These are phyloP conservation scores for Somion occarium DNA, from an alignment of 1,284 basidiomycete genomes.

Conservation along the genomic window DNA sequence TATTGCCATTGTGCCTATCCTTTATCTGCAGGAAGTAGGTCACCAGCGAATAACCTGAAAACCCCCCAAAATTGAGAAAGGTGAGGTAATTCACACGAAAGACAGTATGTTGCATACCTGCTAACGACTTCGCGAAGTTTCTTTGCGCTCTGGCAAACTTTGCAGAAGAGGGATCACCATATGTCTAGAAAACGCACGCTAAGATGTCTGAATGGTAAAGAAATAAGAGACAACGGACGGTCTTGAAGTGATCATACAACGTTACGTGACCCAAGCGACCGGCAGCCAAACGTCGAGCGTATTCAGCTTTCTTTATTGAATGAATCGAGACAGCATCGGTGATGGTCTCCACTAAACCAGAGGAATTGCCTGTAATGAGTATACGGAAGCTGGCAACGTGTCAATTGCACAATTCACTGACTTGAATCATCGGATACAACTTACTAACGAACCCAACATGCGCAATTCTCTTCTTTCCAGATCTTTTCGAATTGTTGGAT, in stretches of 20 bases:
- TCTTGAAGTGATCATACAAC: slow-evolving; percentile 85
- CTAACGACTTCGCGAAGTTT: slow-evolving; percentile 93
- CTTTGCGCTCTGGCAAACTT: slow-evolving; percentile 83
- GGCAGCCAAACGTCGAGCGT: slow-evolving; percentile 79
- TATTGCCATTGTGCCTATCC: slow-evolving; percentile 98
- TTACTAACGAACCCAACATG: slow-evolving; percentile 93
- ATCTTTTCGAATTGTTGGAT: slow-evolving; percentile 92
- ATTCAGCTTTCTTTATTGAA: slow-evolving; percentile 98
- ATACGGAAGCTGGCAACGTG: slow-evolving; percentile 56
- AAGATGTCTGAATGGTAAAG: background rate
- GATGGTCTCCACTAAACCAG: slow-evolving; percentile 92
- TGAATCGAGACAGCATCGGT: slow-evolving; percentile 98
- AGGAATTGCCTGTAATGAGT: slow-evolving; percentile 89
- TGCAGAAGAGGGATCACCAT: slow-evolving; percentile 83
- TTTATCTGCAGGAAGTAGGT: slow-evolving; percentile 98
- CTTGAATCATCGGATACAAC: slow-evolving; percentile 11
- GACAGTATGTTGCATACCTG: slow-evolving; percentile 62
- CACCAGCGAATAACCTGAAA: slow-evolving; percentile 91
- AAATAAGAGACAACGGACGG: slow-evolving; percentile 42
- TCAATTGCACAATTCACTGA: background rate
- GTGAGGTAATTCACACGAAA: too few relatives aligned
- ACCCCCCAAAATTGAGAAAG: too few relatives aligned
- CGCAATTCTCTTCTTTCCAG: slow-evolving; percentile 90
- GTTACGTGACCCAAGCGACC: slow-evolving; percentile 83
- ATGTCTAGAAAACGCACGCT: slow-evolving; percentile 52